Evolutionary conservation across 805 yeast species (phyloP).

Genomic region (Saturnispora gosingensis): DNA sequence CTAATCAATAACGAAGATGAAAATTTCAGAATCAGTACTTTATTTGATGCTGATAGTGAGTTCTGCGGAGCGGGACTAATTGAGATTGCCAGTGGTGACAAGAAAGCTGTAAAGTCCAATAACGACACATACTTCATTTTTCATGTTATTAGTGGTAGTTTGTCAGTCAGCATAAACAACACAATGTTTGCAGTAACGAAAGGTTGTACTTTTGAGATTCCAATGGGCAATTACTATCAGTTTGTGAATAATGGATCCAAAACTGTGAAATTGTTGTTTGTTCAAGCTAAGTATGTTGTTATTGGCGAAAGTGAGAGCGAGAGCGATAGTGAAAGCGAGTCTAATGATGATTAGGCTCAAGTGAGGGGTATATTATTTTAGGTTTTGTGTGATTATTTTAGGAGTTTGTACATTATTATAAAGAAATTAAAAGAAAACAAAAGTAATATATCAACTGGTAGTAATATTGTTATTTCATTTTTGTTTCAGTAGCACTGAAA

Average conservation of each 20-base stretch:
- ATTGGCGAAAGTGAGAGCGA: constrained; percentile 22
- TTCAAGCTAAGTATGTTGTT: constrained; percentile 48
- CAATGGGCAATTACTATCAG: constrained; percentile 66
- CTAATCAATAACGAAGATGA: constrained; percentile 35
- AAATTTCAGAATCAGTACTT: constrained; percentile 50
- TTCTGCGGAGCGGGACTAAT: constrained; percentile 68
- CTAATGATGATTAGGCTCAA: background rate
- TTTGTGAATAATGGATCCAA: constrained; percentile 52
- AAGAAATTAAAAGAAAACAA: background rate
- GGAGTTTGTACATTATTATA: background rate
- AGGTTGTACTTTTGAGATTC: constrained; percentile 78
- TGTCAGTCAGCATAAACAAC: constrained; percentile 58
- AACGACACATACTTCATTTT: constrained; percentile 65
- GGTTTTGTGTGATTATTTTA: constrained; percentile 2
- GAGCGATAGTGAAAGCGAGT: constrained; percentile 19
- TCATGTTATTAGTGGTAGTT: constrained; percentile 59
- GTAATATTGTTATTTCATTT: background rate
- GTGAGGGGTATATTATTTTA: background rate
- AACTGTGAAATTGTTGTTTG: constrained; percentile 62
- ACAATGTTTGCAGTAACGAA: constrained; percentile 49
- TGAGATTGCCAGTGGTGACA: constrained; percentile 52
- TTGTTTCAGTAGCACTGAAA: background rate
- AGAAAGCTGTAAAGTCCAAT: constrained; percentile 51
- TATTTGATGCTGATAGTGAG: constrained; percentile 55
- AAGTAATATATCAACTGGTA: background rate